Evolutionary conservation across 2,329 filamentous ascomycete genomes (phyloP), one percentile per base, ranked within the genome.

Genomic region (Aplosporella prunicola): DNA sequence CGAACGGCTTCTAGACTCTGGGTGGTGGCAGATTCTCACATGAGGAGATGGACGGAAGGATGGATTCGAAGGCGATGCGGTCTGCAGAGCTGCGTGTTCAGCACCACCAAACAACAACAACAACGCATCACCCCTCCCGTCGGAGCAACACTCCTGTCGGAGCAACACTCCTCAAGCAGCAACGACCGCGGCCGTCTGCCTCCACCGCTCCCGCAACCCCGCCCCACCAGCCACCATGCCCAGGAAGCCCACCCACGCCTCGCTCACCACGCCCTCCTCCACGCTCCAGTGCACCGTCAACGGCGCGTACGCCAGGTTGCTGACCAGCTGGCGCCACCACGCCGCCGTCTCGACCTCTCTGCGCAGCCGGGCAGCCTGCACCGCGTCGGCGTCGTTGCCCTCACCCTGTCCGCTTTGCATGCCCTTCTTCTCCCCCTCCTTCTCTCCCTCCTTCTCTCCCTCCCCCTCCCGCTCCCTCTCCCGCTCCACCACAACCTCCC

Each of bases 281-380:
- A 80, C 58, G 51, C 84, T 81, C 80, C 83, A 94, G 64, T 95
- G 86, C 39, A 89, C 53, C 43, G 84, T 89, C 55, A 93, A 66
- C 20, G 88, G 86, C 39, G 82, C 76, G 77, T 84, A 93, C 20
- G 81, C 78, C 44, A 76, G 54, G 60, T 86, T 87, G 27, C 78
- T 72, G 14, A 77, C 66, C 36, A 89, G 62, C 52, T 79, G 74
- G 53, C 71, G 76, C 68, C 72, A 78, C 74, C 75, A 87, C 43
- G 53, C 58, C 46, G 51, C 48, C 23, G 57, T 54, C 24, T 58
- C 46, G 35, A 42, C 55, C 24, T n/a, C 20, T 58, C 45, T 39
- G 42, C 55, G 20, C 43, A 46, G n/a, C n/a, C n/a, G n/a, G n/a
- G n/a, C n/a, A n/a, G n/a, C n/a, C n/a, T n/a, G n/a, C n/a, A n/a